Base-by-base conservation (phyloP, 306 rosid genomes). In the Acacia melanoxylon region DNA sequence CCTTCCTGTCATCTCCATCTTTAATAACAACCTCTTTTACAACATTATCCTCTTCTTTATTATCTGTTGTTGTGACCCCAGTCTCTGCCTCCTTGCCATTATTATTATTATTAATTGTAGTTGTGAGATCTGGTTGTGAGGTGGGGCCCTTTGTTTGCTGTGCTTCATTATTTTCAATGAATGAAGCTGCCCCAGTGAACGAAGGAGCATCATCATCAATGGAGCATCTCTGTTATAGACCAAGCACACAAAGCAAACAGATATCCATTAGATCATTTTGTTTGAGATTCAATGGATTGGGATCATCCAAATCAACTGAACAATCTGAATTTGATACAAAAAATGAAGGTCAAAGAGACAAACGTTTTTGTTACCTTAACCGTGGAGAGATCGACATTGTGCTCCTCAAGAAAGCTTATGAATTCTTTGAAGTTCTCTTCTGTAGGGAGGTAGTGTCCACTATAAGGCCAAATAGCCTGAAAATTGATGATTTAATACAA, bases 391-490 rank as follows among this genome's bases (percentile, higher is more conserved):
- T 94, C 97, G 13, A 94, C 97, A 22, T 88, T 67, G 80, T 92
- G 88, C 78, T 94, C 98, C 76, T 81, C 87, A 56, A 94, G 97
- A 86, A 91, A 94, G 91, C 90, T 82, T 58, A 90, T 72, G 33
- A 94, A 94, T 68, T 92, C 98, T 75, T 61, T 88, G 88, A 94
- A 94, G 86, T 94, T 91, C 80, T 89, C 98, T 78, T 94, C 97
- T 40, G 97, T 94, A 65, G 98, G 98, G 82, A 78, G 98, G 85
- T 94, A 94, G 81, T 94, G 98, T 63, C 98, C 98, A 81, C 97
- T 94, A 73, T 94, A 94, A 2, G 98, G 98, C 98, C 98, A 94
- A 80, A 94, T 92, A 46, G 97, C 98, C 96, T 94, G 84, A 74
- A 83, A 82, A 83, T 82, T 27, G 42, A 71, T 49, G 42, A 71